Base-by-base conservation (phyloP, 768 basidiomycete species). In the Pleurotus pulmonarius region DNA sequence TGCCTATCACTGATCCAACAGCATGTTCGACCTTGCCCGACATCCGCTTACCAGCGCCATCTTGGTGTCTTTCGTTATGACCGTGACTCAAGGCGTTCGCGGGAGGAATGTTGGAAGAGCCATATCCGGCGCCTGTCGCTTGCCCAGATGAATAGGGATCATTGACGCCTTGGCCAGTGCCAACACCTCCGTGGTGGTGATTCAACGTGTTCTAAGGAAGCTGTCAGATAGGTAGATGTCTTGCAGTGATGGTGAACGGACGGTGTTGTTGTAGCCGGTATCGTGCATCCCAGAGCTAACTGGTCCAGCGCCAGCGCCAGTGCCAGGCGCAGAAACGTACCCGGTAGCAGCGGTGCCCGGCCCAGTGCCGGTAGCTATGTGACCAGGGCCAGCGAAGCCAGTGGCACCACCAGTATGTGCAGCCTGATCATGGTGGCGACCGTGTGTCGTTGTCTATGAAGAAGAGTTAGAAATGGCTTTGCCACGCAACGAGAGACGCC, bases 1-100 rank as follows among this genome's bases (percentile, higher is more conserved):
- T 80, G 15, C 81, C 77, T 38, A 83, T 65, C 40, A 76, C 55
- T 8, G 69, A 60, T 4, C 81, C 81, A 24, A 79, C 64, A 13
- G 75, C 75, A 2, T 74, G 73, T 64, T 82, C 79, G 38, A 79
- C 66, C 61, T 81, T 82, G 26, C 81, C 80, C 7, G 49, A n/a
- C 11, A 51, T 51, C 13, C 49, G 49, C 29, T 51, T 25, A 29
- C 49, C 49, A 15, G 49, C 22, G 16, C 49, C 49, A 11, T 34
- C 49, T 34, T 34, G 29, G n/a, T 37, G 49, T 13, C 49, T 22
- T 51, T 51, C 49, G 29, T 37, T 37, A 8, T 25, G 26, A 1
- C 24, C 25, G 7, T 51, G 49, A 16, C 49, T 51, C 26, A 51
- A 38, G 29, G 18, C n/a, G 12, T 29, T 51, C 15, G 49, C 15